Percentiles rank a stretch among this genome's conserved stretches.
phyloP scores from a whole-genome alignment of 768 basidiomycete genomes.

The Kwoniella sp. region DNA sequence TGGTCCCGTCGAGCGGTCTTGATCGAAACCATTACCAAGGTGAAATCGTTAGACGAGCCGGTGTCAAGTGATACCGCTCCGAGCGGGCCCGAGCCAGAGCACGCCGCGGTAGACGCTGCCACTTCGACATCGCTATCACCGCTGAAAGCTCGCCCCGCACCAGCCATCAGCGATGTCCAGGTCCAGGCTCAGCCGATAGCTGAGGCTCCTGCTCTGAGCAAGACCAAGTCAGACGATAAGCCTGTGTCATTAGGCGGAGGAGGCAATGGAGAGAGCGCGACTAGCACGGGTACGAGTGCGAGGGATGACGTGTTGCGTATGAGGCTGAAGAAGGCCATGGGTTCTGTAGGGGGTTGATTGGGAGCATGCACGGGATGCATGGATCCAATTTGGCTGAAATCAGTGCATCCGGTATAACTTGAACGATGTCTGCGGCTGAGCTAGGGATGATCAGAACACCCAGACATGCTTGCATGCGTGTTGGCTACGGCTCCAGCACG shows the following conservation, averaged over 20 bases:
- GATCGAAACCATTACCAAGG: constrained; percentile 62
- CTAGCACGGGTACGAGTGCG: constrained; percentile 1
- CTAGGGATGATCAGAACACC: too few species aligned
- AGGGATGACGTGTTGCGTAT: constrained; percentile 42
- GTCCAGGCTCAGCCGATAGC: background rate
- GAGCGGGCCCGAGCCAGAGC: background rate
- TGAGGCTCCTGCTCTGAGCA: too few species aligned
- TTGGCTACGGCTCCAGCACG: too few species aligned
- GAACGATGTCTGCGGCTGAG: background rate
- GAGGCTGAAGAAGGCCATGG: constrained; percentile 49
- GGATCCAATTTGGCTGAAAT: too few species aligned
- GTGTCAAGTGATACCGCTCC: background rate
- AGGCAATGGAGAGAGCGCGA: background rate
- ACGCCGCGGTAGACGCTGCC: background rate
- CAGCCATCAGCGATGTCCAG: too few species aligned
- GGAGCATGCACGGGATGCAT: background rate
- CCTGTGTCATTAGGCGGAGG: background rate
- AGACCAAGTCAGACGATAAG: background rate
- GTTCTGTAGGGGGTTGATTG: constrained; percentile 30
- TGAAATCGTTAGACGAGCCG: constrained; percentile 13
- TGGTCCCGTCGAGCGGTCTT: constrained; percentile 83
- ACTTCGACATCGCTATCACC: background rate
- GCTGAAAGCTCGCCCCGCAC: constrained; percentile 9
- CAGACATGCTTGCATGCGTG: too few species aligned
- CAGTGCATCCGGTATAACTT: too few species aligned